A percentile compares a stretch with the other conserved stretches of the same genome.
phyloP scores from a whole-genome alignment of 2,329 filamentous ascomycete species.

The Phialemoniopsis sp. region DNA sequence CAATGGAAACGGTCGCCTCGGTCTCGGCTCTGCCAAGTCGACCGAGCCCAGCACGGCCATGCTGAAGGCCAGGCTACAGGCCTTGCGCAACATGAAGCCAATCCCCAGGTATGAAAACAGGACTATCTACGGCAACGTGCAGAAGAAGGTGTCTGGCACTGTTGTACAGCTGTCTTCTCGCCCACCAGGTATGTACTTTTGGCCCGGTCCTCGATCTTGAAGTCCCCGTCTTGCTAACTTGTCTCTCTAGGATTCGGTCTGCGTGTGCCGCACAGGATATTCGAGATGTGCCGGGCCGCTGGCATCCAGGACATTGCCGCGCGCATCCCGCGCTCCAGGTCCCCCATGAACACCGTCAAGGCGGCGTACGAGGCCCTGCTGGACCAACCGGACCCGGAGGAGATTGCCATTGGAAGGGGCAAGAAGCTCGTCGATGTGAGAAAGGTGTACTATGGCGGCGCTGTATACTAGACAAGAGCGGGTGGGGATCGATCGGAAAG shows the following conservation, averaged over 20 bases:
- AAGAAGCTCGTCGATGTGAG: conserved; percentile 95
- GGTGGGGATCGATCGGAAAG: no score
- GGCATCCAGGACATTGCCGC: conserved; percentile 87
- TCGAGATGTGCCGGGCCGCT: conserved; percentile 84
- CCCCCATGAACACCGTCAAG: conserved; percentile 98
- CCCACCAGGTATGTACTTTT: conserved; percentile 70
- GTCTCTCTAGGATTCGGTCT: conserved; percentile 77
- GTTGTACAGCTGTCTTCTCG: conserved; percentile 77
- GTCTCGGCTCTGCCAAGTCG: conserved; percentile 87
- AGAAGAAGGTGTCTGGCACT: conserved; percentile 82
- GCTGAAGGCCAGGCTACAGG: conserved; percentile 71
- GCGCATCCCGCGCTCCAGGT: conserved; percentile 77
- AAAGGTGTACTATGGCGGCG: conserved; percentile 93
- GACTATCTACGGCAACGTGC: conserved; percentile 83
- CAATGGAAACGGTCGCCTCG: conserved; percentile 80
- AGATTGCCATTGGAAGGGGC: conserved; percentile 82
- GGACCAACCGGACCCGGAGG: conserved; percentile 81
- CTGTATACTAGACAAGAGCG: conserved; percentile 47
- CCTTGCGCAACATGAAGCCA: conserved; percentile 91
- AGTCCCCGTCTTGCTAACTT: conserved; percentile 2
- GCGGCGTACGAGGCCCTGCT: conserved; percentile 79
- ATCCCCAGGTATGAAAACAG: conserved; percentile 85
- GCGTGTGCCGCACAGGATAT: conserved; percentile 85
- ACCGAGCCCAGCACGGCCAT: conserved; percentile 65
- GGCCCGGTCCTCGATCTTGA: neutral